Percentiles rank a stretch among this genome's conserved stretches.
phyloP scores from a whole-genome alignment of 495 filamentous ascomycete species.

The Hypoxylon perforatum region DNA sequence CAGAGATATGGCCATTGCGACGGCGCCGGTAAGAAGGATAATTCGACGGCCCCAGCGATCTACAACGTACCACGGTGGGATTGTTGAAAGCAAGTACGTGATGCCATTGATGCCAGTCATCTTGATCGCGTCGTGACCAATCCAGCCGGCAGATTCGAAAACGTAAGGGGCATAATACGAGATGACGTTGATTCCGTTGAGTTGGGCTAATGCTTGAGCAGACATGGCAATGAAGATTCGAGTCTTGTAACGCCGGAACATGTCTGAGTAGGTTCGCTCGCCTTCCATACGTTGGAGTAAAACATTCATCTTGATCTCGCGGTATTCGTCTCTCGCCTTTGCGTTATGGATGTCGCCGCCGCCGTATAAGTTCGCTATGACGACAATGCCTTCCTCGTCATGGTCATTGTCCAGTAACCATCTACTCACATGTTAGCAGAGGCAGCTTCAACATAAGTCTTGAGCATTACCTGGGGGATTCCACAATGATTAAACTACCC shows the following conservation, averaged over 20 bases:
- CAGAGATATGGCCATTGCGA: conserved; percentile 92
- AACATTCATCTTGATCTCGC: conserved; percentile 98
- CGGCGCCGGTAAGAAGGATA: conserved; percentile 89
- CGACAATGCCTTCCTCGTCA: conserved; percentile 97
- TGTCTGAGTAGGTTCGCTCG: conserved; percentile 89
- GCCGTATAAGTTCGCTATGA: conserved; percentile 97
- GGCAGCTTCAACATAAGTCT: conserved; percentile 13
- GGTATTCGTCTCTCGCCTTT: conserved; percentile 91
- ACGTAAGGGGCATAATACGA: conserved; percentile 98
- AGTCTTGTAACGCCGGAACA: conserved; percentile 92
- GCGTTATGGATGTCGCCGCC: conserved; percentile 93
- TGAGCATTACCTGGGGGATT: conserved; percentile 84
- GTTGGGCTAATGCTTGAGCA: conserved; percentile 91
- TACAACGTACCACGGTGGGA: conserved; percentile 97
- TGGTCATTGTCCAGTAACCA: conserved; percentile 98
- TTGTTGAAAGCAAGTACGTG: conserved; percentile 87
- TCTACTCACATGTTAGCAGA: conserved; percentile 57
- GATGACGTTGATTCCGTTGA: conserved; percentile 99
- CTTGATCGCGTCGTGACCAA: conserved; percentile 86
- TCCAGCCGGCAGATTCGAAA: conserved; percentile 95
- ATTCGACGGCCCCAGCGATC: conserved; percentile 90
- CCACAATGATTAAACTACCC: conserved; percentile 92
- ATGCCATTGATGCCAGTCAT: conserved; percentile 98
- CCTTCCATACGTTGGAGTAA: conserved; percentile 93
- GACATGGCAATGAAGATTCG: conserved; percentile 99